These are phyloP conservation scores for Lepidium sativum DNA, from an alignment of 345 rosid species.

Conservation along the genomic window DNA sequence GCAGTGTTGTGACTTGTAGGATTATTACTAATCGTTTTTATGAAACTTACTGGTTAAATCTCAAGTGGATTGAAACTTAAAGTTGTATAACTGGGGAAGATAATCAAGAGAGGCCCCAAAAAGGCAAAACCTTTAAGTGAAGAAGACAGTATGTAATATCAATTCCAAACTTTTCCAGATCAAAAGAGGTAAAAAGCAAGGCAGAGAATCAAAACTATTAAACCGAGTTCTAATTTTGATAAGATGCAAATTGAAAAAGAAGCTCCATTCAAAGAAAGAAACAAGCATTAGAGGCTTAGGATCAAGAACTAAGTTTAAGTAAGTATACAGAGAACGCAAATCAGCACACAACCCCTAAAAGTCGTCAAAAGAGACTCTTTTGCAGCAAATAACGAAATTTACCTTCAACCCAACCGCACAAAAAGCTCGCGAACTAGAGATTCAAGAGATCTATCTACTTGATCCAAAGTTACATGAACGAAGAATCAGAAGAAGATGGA, in stretches of 20 bases:
- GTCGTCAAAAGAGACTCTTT: neutral
- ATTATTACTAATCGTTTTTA: neutral
- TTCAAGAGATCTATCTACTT: neutral
- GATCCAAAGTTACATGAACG: neutral
- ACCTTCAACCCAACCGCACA: neutral
- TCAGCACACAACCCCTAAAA: neutral
- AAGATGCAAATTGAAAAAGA: neutral
- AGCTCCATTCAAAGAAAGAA: neutral
- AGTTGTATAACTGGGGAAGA: too few species aligned
- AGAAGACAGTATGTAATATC: neutral
- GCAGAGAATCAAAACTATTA: neutral
- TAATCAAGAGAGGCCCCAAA: too few species aligned
- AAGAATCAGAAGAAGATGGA: neutral
- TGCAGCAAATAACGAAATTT: neutral
- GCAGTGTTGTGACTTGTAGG: neutral
- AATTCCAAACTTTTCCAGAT: neutral
- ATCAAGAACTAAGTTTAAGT: neutral
- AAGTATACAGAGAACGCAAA: neutral
- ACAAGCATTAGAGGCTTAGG: neutral
- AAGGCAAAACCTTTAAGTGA: neutral
- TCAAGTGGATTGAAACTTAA: neutral
- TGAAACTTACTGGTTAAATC: neutral
- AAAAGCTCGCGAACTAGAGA: neutral
- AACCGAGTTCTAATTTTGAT: neutral
- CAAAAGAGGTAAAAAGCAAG: neutral